Evolutionary conservation across 2,329 filamentous ascomycete species (phyloP).

Genomic region (Microdochium paspali): DNA sequence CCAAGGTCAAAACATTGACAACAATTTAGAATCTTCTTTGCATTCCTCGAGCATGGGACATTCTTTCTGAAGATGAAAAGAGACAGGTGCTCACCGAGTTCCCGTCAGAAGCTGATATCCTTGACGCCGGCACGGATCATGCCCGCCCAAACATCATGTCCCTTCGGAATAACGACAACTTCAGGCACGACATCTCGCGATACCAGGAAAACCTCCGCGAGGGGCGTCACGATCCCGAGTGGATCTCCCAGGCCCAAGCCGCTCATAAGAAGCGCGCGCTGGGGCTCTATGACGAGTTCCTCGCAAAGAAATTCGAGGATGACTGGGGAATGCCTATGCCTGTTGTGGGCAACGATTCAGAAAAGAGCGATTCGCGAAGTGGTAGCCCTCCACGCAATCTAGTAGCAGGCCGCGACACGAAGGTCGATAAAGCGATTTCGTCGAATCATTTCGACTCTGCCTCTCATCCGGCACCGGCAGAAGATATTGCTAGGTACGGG

Average conservation of each 20-base stretch:
- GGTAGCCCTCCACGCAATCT: neutral
- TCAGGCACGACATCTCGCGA: conserved; percentile 34
- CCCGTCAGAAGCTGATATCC: conserved; percentile 25
- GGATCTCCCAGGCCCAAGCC: conserved; percentile 41
- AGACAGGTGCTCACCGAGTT: conserved; percentile 24
- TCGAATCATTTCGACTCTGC: too few relatives aligned
- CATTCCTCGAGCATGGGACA: conserved; percentile 25
- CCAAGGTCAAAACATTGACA: conserved; percentile 2
- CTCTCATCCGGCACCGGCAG: too few relatives aligned
- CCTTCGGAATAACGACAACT: conserved; percentile 35
- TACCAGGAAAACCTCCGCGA: conserved; percentile 34
- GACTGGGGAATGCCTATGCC: conserved; percentile 37
- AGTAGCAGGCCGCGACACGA: too few relatives aligned
- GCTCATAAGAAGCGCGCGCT: conserved; percentile 37
- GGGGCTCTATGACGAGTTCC: conserved; percentile 40
- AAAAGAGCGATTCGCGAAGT: neutral
- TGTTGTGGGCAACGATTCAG: neutral
- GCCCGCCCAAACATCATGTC: conserved; percentile 30
- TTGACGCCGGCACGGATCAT: conserved; percentile 21
- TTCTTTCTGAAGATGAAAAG: conserved; percentile 22
- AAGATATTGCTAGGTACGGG: too few relatives aligned
- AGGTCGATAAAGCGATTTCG: too few relatives aligned
- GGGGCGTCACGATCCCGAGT: conserved; percentile 41
- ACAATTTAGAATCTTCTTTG: conserved; percentile 23
- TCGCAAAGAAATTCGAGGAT: conserved; percentile 32